A percentile compares a stretch with the other conserved stretches of the same genome.
Conservation (phyloP, 2,329 filamentous ascomycete species). For the Ophiocordyceps camponoti-saundersi region DNA sequence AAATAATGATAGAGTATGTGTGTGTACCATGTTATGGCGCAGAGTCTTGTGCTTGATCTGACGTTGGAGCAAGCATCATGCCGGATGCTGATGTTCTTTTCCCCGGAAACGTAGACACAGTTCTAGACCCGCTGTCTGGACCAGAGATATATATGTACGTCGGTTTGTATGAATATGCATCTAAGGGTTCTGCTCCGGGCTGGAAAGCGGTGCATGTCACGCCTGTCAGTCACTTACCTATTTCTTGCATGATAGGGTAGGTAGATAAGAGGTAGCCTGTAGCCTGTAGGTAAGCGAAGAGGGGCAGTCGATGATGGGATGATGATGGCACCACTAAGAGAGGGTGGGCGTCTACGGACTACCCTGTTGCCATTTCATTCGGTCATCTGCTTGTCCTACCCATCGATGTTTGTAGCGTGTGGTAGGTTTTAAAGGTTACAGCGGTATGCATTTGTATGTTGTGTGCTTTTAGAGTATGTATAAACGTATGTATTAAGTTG, state of each 20-base stretch:
- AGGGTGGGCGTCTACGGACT: neutral
- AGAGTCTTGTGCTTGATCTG: neutral
- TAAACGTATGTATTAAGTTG: neutral
- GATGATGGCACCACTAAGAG: neutral
- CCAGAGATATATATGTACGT: neutral
- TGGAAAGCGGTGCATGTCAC: neutral
- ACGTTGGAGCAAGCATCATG: neutral
- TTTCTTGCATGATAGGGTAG: neutral
- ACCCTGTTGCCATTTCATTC: neutral
- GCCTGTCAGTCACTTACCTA: neutral
- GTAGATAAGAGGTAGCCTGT: no score
- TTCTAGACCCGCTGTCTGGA: neutral
- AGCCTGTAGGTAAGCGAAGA: no score
- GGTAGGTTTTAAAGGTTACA: no score
- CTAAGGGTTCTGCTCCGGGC: neutral
- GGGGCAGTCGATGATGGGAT: neutral
- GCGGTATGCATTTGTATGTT: no score
- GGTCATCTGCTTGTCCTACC: neutral
- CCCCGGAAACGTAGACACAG: neutral
- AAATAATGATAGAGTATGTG: neutral
- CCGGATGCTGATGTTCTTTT: neutral
- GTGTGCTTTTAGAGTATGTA: no score
- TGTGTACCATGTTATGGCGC: neutral
- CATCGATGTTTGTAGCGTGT: neutral
- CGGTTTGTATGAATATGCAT: neutral